Conservation (phyloP, 2,329 filamentous ascomycete species). For the Fusarium odoratissimum region DNA sequence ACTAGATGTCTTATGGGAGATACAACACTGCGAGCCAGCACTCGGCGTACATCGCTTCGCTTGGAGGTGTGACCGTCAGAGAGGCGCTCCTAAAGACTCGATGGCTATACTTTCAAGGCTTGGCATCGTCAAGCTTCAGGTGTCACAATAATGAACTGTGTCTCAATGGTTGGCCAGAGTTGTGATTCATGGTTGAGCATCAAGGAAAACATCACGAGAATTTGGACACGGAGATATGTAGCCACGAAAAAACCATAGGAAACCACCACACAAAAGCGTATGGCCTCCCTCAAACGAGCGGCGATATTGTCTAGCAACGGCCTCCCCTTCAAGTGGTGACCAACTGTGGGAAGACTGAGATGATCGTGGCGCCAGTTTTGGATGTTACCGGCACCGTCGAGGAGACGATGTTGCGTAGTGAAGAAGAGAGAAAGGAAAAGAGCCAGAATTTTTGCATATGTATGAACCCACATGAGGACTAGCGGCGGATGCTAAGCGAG, state of each 20-base stretch:
- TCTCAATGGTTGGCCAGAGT: neutral
- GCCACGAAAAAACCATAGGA: constrained; percentile 58
- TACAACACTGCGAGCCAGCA: neutral
- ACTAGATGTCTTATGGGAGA: neutral
- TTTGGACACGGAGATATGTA: constrained; percentile 45
- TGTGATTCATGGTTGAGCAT: neutral
- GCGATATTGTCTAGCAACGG: constrained; percentile 54
- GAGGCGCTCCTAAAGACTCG: neutral
- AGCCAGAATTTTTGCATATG: constrained; percentile 22
- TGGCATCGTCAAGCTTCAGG: neutral
- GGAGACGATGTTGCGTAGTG: constrained; percentile 50
- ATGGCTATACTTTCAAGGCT: neutral
- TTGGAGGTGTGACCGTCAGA: neutral
- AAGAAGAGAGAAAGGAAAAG: constrained; percentile 25
- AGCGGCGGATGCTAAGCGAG: constrained; percentile 27
- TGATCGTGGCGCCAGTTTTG: constrained; percentile 42
- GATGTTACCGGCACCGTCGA: constrained; percentile 40
- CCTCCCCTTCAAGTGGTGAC: constrained; percentile 31
- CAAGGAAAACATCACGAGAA: constrained; percentile 2
- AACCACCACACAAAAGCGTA: constrained; percentile 54
- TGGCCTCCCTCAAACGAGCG: constrained; percentile 60
- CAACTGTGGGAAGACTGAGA: constrained; percentile 41
- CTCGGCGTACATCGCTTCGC: neutral
- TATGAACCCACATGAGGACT: constrained; percentile 4
- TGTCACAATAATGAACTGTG: neutral